Evolutionary conservation across 2,329 filamentous ascomycete species (phyloP), one percentile per base, ranked within the genome.

Genomic region (Verticillium longisporum): DNA sequence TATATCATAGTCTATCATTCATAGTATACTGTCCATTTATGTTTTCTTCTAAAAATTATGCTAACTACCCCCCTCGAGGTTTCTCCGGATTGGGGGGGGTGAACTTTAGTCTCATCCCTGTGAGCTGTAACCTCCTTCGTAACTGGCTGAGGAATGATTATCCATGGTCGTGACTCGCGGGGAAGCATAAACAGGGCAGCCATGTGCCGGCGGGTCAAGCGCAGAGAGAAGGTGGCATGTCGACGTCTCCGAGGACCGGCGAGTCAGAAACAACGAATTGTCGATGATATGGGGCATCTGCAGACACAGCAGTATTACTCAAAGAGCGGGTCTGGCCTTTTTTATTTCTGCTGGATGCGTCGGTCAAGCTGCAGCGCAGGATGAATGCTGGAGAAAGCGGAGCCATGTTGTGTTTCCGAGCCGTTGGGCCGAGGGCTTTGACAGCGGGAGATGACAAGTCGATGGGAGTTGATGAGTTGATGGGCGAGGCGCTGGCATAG

Each of bases 271-370:
- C n/a, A 26, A 18, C 45, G 45, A 50, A 50, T 50, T 50, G 45
- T n/a, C 45, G 18, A 26, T 11, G 45, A 50, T 26, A 50, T 18
- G 21, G 18, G 45, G 45, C 18, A 50, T 50, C 45, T 50, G 45
- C 45, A 41, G 45, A 50, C 37, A 41, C n/a, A 31, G 45, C 14
- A n/a, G 36, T 50, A 58, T 58, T 58, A 58, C 50, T 58, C 56
- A 58, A 58, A 26, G 37, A 18, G 56, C 41, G 56, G 56, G 56
- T 37, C 56, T n/a, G 32, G 26, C 34, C 26, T 36, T 36, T 36
- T 13, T 13, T 36, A 4, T 36, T 9, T 9, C 34, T 36, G 34
- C 3, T 36, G 34, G 34, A 9, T 36, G 34, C 26, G 26, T 26
- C 26, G 1, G 26, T 45, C 38, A 6, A 7, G 38, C 18, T 45